Evolutionary conservation across 805 yeast species (phyloP).

Genomic region (Yarrowia osloensis): DNA sequence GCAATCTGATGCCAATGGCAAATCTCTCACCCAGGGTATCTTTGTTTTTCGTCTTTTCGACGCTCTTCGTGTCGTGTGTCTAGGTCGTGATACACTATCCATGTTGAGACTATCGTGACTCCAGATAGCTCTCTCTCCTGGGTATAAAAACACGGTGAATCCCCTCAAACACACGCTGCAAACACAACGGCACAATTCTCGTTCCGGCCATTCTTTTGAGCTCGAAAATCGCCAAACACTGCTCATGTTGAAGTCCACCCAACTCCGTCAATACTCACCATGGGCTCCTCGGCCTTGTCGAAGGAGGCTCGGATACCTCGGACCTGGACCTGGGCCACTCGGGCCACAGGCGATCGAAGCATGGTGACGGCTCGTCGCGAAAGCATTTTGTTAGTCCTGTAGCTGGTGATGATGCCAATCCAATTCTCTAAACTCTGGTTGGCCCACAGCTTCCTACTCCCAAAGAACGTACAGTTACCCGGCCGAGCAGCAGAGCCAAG

Average conservation of each 20-base stretch:
- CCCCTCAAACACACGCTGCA: no score
- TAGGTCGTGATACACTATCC: no score
- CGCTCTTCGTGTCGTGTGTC: no score
- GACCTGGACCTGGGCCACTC: conserved; percentile 29
- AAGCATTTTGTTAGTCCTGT: conserved; percentile 29
- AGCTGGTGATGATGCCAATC: conserved; percentile 28
- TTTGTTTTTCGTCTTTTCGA: no score
- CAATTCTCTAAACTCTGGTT: conserved; percentile 32
- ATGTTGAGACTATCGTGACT: no score
- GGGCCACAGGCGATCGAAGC: conserved; percentile 30
- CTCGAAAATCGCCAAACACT: neutral
- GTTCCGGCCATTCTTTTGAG: neutral
- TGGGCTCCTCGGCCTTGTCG: conserved; percentile 31
- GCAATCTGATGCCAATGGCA: no score
- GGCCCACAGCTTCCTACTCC: conserved; percentile 20
- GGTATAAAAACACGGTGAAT: no score
- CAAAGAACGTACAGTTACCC: conserved; percentile 20
- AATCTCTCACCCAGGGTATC: no score
- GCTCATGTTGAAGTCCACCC: neutral
- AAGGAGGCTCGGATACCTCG: conserved; percentile 25
- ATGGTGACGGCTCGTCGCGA: conserved; percentile 31
- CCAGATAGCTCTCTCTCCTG: no score
- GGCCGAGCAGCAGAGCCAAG: neutral
- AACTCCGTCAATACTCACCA: conserved; percentile 9
- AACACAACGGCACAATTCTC: neutral